These are phyloP conservation scores for Ustilago xerochloae DNA, from an alignment of 1,284 basidiomycete species.

Conservation along the genomic window DNA sequence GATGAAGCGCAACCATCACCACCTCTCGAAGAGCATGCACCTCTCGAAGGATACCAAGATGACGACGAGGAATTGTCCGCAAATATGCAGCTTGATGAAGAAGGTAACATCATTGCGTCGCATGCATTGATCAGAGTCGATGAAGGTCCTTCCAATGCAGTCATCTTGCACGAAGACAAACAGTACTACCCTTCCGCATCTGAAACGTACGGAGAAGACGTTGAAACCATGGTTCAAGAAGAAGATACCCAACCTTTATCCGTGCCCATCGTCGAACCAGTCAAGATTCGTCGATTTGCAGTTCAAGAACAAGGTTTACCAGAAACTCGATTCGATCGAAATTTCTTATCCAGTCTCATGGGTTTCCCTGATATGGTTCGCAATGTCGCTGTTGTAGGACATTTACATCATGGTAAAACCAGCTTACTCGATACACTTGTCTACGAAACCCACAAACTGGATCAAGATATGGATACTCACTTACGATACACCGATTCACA, in stretches of 20 bases:
- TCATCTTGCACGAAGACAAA: constrained; percentile 95
- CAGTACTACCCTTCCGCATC: constrained; percentile 94
- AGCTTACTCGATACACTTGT: constrained; percentile 95
- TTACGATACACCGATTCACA: constrained; percentile 96
- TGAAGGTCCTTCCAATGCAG: constrained; percentile 77
- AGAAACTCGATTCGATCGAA: constrained; percentile 69
- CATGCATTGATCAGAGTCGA: constrained; percentile 61
- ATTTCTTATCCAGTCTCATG: constrained; percentile 92
- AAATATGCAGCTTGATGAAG: constrained; percentile 70
- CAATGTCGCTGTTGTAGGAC: constrained; percentile 73
- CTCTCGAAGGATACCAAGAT: constrained; percentile 83
- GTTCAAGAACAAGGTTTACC: constrained; percentile 71
- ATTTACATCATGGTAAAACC: constrained; percentile 98
- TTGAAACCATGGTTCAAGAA: constrained; percentile 97
- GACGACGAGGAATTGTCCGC: constrained; percentile 18
- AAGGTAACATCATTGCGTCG: constrained; percentile 63
- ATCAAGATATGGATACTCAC: constrained; percentile 67
- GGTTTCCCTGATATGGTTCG: constrained; percentile 93
- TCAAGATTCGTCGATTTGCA: constrained; percentile 90
- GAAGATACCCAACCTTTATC: constrained; percentile 95
- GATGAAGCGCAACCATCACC: constrained; percentile 5
- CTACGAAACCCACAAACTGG: constrained; percentile 93
- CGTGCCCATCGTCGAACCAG: constrained; percentile 93
- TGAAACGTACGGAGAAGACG: constrained; percentile 91
- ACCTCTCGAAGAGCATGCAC: constrained; percentile 29